These are phyloP conservation scores for Alternaria ventricosa DNA, from an alignment of 2,329 filamentous ascomycete genomes.

Conservation along the genomic window DNA sequence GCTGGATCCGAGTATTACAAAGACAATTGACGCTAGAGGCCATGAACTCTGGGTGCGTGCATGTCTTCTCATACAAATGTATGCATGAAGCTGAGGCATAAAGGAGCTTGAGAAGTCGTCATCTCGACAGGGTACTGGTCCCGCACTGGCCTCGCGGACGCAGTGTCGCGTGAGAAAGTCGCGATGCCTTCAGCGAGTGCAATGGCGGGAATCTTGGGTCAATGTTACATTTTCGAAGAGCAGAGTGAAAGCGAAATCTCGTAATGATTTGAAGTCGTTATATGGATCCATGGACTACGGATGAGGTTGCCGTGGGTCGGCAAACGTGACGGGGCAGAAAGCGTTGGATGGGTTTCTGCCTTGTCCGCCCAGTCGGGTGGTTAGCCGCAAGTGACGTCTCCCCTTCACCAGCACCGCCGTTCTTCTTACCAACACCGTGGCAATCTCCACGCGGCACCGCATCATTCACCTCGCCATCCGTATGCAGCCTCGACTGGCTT, in stretches of 20 bases:
- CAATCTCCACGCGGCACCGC: slow-evolving; percentile 22
- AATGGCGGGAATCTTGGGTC: background rate
- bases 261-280: background rate
- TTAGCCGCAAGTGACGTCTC: slow-evolving; percentile 36
- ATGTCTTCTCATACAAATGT: background rate
- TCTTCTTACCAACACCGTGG: slow-evolving; percentile 23
- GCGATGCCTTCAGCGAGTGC: background rate
- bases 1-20: slow-evolving; percentile 5
- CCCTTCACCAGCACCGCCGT: slow-evolving; percentile 24
- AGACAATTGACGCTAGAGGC: background rate
- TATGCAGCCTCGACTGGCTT: slow-evolving; percentile 8
- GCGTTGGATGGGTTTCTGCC: slow-evolving; percentile 12
- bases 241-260: background rate
- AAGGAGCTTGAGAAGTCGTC: background rate
- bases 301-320: slow-evolving; percentile 3
- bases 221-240: background rate
- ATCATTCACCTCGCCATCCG: slow-evolving; percentile 8
- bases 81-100: background rate
- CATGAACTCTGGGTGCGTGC: background rate
- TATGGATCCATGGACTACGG: background rate
- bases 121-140: background rate
- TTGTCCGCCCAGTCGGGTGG: slow-evolving; percentile 27
- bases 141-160: background rate
- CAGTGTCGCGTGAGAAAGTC: background rate
- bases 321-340: background rate